Evolutionary conservation across 139 green algal species (phyloP).

Genomic region (Closterium sp.): DNA sequence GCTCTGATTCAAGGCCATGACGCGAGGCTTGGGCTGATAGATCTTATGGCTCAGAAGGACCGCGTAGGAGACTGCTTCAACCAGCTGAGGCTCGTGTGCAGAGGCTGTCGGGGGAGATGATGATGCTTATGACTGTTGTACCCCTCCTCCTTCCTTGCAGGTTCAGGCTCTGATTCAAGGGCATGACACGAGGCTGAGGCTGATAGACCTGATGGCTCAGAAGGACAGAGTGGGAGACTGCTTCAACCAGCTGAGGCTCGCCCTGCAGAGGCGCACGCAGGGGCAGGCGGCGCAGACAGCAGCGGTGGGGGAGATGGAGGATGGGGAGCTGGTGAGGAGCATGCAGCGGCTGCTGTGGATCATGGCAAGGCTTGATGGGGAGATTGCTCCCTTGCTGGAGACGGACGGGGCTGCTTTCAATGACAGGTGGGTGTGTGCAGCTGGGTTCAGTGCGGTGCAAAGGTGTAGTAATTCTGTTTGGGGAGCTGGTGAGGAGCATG

Average conservation of each 20-base stretch:
- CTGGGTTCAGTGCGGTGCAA: too few relatives aligned
- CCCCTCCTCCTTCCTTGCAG: neutral
- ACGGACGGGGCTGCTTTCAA: conserved; percentile 85
- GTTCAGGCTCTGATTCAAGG: too few relatives aligned
- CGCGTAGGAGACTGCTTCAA: too few relatives aligned
- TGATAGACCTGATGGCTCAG: neutral
- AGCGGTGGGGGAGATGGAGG: conserved; percentile 31
- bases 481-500: conserved; percentile 71
- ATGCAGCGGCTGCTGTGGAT: conserved; percentile 79
- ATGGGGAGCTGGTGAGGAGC: conserved; percentile 65
- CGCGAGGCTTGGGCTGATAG: too few relatives aligned
- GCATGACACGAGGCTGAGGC: neutral
- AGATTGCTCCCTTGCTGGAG: conserved; percentile 82
- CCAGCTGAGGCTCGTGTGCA: too few relatives aligned
- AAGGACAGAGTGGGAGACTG: neutral
- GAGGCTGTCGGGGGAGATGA: too few relatives aligned
- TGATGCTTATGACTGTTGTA: neutral
- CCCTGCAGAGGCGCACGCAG: neutral
- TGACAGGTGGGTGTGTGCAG: conserved; percentile 28
- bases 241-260: neutral
- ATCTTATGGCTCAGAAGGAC: too few relatives aligned
- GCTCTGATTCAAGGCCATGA: too few relatives aligned
- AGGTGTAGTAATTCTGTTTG: too few relatives aligned
- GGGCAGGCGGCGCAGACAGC: neutral
- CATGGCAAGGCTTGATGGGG: conserved; percentile 80